A percentile compares a stretch with the other conserved stretches of the same genome.
These are phyloP conservation scores for Diaporthe nobilis DNA, from an alignment of 2,329 filamentous ascomycete genomes.

Conservation along the genomic window DNA sequence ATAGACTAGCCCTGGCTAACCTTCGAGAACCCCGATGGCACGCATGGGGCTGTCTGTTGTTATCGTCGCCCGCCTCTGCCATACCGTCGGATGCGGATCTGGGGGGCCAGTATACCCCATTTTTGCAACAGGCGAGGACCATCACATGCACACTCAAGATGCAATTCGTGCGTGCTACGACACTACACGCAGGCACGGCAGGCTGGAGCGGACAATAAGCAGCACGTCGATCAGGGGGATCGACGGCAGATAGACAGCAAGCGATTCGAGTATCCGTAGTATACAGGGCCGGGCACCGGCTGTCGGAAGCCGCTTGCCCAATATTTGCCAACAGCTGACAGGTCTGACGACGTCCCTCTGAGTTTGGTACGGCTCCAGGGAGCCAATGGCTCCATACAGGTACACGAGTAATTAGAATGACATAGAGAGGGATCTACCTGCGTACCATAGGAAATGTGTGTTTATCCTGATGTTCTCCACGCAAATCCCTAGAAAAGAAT, in stretches of 20 bases:
- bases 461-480: background rate
- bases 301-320: conserved; percentile 17
- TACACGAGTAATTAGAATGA: conserved; percentile 24
- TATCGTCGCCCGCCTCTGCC: conserved; percentile 1
- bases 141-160: conserved; percentile 9
- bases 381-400: background rate
- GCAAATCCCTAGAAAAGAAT: background rate
- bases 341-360: background rate
- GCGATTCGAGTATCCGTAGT: conserved; percentile 17
- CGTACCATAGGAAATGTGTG: background rate
- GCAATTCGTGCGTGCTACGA: conserved; percentile 11
- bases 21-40: conserved; percentile 12
- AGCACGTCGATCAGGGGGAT: conserved; percentile 38
- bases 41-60: background rate
- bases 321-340: conserved; percentile 8
- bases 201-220: conserved; percentile 22
- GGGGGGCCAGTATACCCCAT: background rate
- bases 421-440: conserved; percentile 18
- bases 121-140: conserved; percentile 4
- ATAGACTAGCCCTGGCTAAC: conserved; percentile 4
- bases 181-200: conserved; percentile 26
- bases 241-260: conserved; percentile 24
- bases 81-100: conserved; percentile 17
- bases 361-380: conserved; percentile 3
- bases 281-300: background rate